phyloP scores from a whole-genome alignment of 371 early-diverging fungal genomes.

The Syncephalastrum monosporum region DNA sequence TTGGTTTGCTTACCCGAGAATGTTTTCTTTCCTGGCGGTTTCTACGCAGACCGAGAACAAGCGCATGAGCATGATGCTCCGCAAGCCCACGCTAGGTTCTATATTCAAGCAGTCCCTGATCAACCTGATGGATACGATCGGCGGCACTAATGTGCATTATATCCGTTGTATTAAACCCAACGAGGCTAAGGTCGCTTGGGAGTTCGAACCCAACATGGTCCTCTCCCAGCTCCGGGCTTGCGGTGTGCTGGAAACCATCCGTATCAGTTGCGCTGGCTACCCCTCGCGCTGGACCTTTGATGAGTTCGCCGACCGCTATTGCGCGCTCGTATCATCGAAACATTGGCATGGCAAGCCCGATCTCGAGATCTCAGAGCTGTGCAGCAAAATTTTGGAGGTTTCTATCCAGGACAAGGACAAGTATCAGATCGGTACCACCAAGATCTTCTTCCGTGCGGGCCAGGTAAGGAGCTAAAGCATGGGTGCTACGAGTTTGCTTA shows the following conservation, averaged over 20 bases:
- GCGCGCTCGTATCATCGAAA: slow-evolving; percentile 73
- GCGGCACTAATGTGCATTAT: slow-evolving; percentile 91
- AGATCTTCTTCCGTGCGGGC: slow-evolving; percentile 99
- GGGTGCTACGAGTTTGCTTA: background rate
- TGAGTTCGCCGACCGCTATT: slow-evolving; percentile 93
- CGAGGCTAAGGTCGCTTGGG: slow-evolving; percentile 85
- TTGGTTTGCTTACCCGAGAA: background rate
- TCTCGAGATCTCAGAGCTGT: slow-evolving; percentile 51
- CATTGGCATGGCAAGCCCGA: slow-evolving; percentile 57
- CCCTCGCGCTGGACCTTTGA: slow-evolving; percentile 90
- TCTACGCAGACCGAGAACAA: slow-evolving; percentile 30
- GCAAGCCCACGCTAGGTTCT: slow-evolving; percentile 86
- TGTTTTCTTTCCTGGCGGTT: background rate
- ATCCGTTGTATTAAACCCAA: slow-evolving; percentile 98
- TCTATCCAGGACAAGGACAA: slow-evolving; percentile 78
- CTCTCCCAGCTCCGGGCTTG: slow-evolving; percentile 96
- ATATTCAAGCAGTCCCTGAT: slow-evolving; percentile 80
- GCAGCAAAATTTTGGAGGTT: slow-evolving; percentile 64
- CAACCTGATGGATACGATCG: slow-evolving; percentile 91
- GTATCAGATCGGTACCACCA: slow-evolving; percentile 95
- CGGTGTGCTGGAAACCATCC: slow-evolving; percentile 99
- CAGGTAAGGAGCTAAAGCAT: slow-evolving; percentile 30
- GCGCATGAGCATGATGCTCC: slow-evolving; percentile 51
- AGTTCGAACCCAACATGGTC: slow-evolving; percentile 90
- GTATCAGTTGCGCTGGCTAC: slow-evolving; percentile 98